Evolutionary conservation across 495 filamentous ascomycete genomes (phyloP).

Genomic region (Penicillium ochrochloron): DNA sequence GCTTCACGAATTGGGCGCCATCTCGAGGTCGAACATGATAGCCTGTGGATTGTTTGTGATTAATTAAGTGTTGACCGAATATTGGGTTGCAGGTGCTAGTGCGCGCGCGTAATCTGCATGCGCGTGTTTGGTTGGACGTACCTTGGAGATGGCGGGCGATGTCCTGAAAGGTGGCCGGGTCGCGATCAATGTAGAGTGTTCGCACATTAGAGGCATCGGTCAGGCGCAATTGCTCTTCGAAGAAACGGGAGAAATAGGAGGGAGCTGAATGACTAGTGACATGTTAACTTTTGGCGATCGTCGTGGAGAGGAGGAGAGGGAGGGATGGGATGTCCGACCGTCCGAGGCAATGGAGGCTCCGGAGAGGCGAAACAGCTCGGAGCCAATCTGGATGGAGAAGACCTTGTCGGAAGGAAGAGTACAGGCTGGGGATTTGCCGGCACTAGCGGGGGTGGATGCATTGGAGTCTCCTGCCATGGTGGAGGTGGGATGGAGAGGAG

Average conservation of each 20-base stretch:
- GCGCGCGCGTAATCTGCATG: neutral
- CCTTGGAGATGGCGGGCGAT: conserved; percentile 91
- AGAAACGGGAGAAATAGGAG: conserved; percentile 96
- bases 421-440: conserved; percentile 19
- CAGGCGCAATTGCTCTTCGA: conserved; percentile 77
- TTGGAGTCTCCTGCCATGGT: conserved; percentile 10
- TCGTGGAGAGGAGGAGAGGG: neutral
- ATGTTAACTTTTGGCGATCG: conserved; percentile 3
- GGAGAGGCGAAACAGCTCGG: conserved; percentile 87
- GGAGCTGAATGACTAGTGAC: conserved; percentile 63
- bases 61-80: conserved; percentile 18
- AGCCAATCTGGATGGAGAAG: conserved; percentile 94
- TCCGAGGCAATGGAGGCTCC: conserved; percentile 95
- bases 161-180: conserved; percentile 86
- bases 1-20: conserved; percentile 81
- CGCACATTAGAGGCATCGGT: conserved; percentile 58
- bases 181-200: conserved; percentile 94
- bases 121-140: conserved; percentile 23
- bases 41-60: conserved; percentile 44
- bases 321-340: conserved; percentile 57
- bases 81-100: neutral
- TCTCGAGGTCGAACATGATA: conserved; percentile 88
- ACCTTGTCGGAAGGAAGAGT: conserved; percentile 65
- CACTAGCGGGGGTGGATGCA: neutral
- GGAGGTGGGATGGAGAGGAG: neutral